Percentiles rank a stretch among this genome's conserved stretches.
These are phyloP conservation scores for Leishmania aethiopica DNA, from an alignment of 208 protist genomes.

Conservation along the genomic window DNA sequence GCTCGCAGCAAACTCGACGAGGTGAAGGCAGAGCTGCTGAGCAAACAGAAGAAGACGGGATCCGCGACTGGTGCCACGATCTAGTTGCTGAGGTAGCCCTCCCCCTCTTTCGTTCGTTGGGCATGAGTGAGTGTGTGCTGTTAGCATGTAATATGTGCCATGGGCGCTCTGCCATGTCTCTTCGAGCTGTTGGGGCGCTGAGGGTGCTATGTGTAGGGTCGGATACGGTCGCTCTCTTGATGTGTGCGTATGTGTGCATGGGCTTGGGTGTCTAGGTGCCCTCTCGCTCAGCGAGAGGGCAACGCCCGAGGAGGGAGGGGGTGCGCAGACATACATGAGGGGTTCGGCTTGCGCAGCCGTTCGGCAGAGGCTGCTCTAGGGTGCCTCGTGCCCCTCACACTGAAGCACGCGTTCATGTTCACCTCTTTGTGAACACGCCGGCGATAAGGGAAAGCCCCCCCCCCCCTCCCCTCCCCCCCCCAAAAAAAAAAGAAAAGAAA, in stretches of 20 bases:
- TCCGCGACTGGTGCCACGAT: constrained; percentile 60
- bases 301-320: not conserved
- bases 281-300: not conserved
- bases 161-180: not conserved
- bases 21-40: constrained; percentile 58
- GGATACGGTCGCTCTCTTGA: not conserved
- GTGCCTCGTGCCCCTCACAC: not conserved
- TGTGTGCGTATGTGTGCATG: not conserved
- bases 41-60: constrained; percentile 47
- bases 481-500: not conserved
- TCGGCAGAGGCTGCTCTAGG: not conserved
- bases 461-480: too few species aligned
- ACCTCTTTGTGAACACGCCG: not conserved
- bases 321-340: not conserved
- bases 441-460: not conserved
- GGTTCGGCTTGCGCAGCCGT: not conserved
- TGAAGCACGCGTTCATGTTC: too few species aligned
- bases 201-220: not conserved
- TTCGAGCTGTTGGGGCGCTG: not conserved
- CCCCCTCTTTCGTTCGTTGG: not conserved
- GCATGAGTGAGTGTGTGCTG: not conserved
- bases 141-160: not conserved
- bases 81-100: constrained; percentile 4
- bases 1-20: constrained; percentile 69
- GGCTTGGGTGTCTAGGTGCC: constrained; percentile 4